Conservation (phyloP, 129 eudicot species). For the Logfia minima region DNA sequence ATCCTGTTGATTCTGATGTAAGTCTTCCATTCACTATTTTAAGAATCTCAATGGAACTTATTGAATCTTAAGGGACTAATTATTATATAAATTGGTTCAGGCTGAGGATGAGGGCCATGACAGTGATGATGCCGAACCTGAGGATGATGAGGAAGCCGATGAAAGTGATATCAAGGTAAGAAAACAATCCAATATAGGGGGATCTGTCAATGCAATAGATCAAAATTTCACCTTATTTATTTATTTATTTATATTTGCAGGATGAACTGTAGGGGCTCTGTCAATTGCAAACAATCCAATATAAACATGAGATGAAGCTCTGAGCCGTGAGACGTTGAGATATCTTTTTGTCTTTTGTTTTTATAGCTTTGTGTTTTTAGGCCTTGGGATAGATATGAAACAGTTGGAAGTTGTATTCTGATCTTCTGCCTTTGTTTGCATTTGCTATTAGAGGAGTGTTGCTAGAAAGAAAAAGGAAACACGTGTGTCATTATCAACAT, state of each 20-base stretch:
- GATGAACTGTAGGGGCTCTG: slow-evolving; percentile 54
- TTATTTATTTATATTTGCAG: slow-evolving; percentile 35
- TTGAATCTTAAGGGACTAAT: not conserved
- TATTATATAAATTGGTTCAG: slow-evolving; percentile 13
- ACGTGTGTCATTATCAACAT: not conserved
- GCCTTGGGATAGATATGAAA: slow-evolving; percentile 11
- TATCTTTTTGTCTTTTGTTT: not conserved
- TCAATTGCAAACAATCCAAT: slow-evolving; percentile 5
- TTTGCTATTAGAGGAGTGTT: not conserved
- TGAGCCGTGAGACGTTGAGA: slow-evolving; percentile 16
- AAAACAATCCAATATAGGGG: not conserved
- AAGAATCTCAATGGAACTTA: not conserved
- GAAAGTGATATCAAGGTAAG: slow-evolving; percentile 41
- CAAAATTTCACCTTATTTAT: too few species aligned
- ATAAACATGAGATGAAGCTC: not conserved
- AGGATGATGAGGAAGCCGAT: slow-evolving; percentile 27
- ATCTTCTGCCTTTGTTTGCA: not conserved
- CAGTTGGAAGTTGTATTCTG: slow-evolving; percentile 8
- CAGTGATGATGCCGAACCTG: slow-evolving; percentile 32
- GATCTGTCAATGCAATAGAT: not conserved
- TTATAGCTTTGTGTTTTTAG: slow-evolving; percentile 2
- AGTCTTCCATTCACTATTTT: not conserved
- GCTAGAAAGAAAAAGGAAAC: not conserved
- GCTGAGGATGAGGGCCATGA: slow-evolving; percentile 49
- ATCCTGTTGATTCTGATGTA: slow-evolving; percentile 72